Base-by-base conservation (phyloP, 2,329 filamentous ascomycete genomes). In the Thielaviopsis musarum region DNA sequence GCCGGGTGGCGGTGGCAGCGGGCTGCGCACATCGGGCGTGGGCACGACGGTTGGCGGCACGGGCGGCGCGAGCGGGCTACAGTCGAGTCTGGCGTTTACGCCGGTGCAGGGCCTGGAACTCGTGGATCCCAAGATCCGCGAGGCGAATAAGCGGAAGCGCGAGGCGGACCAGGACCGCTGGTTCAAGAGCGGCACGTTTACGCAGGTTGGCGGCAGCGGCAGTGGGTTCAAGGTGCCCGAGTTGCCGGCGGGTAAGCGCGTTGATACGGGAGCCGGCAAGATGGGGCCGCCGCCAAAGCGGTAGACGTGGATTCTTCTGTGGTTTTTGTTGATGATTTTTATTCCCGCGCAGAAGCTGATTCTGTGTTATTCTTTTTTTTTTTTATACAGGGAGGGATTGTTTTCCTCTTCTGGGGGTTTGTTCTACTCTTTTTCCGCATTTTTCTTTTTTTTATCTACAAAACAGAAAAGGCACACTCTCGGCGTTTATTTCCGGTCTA, bases 171-270 rank as follows among this genome's bases (percentile, higher is more conserved):
- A 95, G 69, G 91, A 97, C 69, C 78, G 89, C 45, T 98, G 90
- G 85, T 98, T 98, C 76, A 95, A 93, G 71, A 88, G 89, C 54
- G 93, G 93, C n/a, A 91, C 88, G 0, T 98, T 98, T 68, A 96
- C 93, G 9, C 91, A 96, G 70, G 80, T 95, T 59, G 83, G 83
- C 10, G 74, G 74, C 15, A 70, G 72, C 49, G 66, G 63, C 63
- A 64, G 76, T 12, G 85, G 82, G 0, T 95, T 96, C 78, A 95
- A 91, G 71, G 85, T 94, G 48, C 90, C 91, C 17, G 78, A 78
- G 2, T 69, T 91, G 64, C 89, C 88, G 17, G 73, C 80, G 26
- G 78, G 74, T 58, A 96, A 96, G 75, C 90, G 83, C 71, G 73
- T 83, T 26, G 81, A 87, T 67, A 84, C 78, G 0, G 83, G 82